Evolutionary conservation across 306 rosid genomes (phyloP), one percentile per base, ranked within the genome.

Genomic region (Lagenaria siceraria): DNA sequence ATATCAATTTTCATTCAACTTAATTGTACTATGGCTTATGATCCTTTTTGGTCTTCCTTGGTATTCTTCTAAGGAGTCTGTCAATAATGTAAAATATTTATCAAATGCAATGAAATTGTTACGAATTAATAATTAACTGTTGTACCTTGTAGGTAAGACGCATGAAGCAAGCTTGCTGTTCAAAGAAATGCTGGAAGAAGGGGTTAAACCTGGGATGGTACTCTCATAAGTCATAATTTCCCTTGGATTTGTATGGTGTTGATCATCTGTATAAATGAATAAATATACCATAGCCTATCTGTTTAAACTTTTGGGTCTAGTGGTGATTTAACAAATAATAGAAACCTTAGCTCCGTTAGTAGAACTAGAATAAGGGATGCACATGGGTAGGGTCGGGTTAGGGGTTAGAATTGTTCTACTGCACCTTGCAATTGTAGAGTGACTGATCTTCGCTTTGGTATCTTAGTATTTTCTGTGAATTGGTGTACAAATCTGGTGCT

Each of bases 171-270:
- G 95, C 42, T 74, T 77, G 80, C 78, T 94, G 82, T 94, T 90
- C 81, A 46, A 77, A 60, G 84, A 91, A 88, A 90, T 94, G 98
- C 93, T 76, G 79, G 88, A 90, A 65, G 87, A 86, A 81, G 93
- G 91, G 77, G 82, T 94, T 76, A 87, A 83, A 83, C 97, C 97
- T 33, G 95, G 96, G 75, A 87, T 85, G 96, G 98, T 94, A 83
- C 48, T 60, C 74, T 79, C 80, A 15, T 21, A 35, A 18, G 56
- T 72, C 80, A 21, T 25, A 53, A 13, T 31, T 70, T 31, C 42
- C 10, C 63, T 46, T 24, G 21, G 51, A 35, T 77, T 54, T 63
- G 6, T 52, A 55, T 24, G 40, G 7, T 48, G 40, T 61, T 61
- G 8, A 61, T 3, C 4, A 60, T 60, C 15, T 60, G 66, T 27